Evolutionary conservation across 352 stramenopile species (phyloP).

Genomic region (Globisporangium lucens): DNA sequence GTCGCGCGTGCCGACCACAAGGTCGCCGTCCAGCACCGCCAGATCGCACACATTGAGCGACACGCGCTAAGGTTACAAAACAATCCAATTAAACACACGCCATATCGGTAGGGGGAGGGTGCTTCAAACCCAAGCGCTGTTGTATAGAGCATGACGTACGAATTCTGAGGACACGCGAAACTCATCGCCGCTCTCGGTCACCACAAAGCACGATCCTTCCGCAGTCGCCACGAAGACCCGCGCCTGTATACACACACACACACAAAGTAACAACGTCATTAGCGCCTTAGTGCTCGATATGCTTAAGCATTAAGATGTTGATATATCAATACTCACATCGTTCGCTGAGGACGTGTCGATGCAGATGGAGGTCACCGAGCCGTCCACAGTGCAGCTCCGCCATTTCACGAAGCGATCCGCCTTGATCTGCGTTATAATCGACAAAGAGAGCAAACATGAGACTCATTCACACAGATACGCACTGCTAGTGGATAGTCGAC

Average conservation of each 20-base stretch:
- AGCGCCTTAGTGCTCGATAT: not conserved
- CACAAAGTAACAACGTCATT: not conserved
- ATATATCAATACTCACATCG: slow-evolving; percentile 26
- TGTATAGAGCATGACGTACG: slow-evolving; percentile 32
- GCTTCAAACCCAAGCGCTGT: no score
- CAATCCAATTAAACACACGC: not conserved
- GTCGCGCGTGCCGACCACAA: slow-evolving; percentile 66
- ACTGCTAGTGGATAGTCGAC: not conserved
- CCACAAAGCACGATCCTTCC: slow-evolving; percentile 64
- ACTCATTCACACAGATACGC: not conserved
- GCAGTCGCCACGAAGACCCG: slow-evolving; percentile 74
- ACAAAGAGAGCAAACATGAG: not conserved
- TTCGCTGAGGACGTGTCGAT: slow-evolving; percentile 35
- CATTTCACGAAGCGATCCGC: slow-evolving; percentile 48
- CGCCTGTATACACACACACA: slow-evolving; percentile 22
- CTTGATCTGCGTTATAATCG: slow-evolving; percentile 34
- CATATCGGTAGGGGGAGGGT: not conserved
- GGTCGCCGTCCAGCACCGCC: slow-evolving; percentile 41
- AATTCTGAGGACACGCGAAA: slow-evolving; percentile 61
- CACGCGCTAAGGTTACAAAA: slow-evolving; percentile 33
- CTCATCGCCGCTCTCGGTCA: slow-evolving; percentile 43
- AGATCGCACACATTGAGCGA: slow-evolving; percentile 70
- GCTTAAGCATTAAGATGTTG: not conserved
- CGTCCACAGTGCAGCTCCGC: slow-evolving; percentile 56
- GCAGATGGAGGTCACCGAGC: slow-evolving; percentile 70